Conservation (phyloP, 164 flowering plant genomes). For the Vitis rupestris region DNA sequence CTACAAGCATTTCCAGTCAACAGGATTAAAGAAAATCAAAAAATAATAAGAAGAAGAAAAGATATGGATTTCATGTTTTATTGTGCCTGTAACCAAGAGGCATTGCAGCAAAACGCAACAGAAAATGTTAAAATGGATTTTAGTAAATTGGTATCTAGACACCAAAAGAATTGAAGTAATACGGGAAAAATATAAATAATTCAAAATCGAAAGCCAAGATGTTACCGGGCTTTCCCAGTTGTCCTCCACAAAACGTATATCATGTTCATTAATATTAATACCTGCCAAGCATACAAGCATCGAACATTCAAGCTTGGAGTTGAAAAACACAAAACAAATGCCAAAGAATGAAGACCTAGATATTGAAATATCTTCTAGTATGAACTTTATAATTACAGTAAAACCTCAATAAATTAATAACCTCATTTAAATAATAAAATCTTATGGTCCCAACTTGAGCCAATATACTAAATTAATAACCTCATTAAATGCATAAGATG, state of each 20-base stretch:
- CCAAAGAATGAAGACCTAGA: neutral
- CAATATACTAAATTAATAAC: too few species aligned
- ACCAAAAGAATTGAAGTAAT: neutral
- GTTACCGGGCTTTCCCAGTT: conserved; percentile 99
- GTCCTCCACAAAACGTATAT: conserved; percentile 98
- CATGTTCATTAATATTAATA: conserved; percentile 83
- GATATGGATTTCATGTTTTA: neutral
- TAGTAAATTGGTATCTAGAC: neutral
- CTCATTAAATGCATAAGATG: too few species aligned
- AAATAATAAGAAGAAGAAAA: neutral
- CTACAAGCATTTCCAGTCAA: conserved; percentile 31
- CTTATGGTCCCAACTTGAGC: too few species aligned
- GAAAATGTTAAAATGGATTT: neutral
- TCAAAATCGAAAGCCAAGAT: conserved; percentile 1
- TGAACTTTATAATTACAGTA: too few species aligned
- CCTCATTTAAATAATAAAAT: too few species aligned
- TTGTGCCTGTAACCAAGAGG: neutral
- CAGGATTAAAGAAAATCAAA: neutral
- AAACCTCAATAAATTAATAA: too few species aligned
- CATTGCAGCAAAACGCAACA: neutral
- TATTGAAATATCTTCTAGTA: neutral
- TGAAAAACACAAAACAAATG: conserved; percentile 2
- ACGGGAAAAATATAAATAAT: neutral
- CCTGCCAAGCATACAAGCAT: conserved; percentile 47
- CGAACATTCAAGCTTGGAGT: neutral